These are phyloP conservation scores for Malassezia dermatis DNA, from an alignment of 1,284 basidiomycete genomes.

Conservation along the genomic window DNA sequence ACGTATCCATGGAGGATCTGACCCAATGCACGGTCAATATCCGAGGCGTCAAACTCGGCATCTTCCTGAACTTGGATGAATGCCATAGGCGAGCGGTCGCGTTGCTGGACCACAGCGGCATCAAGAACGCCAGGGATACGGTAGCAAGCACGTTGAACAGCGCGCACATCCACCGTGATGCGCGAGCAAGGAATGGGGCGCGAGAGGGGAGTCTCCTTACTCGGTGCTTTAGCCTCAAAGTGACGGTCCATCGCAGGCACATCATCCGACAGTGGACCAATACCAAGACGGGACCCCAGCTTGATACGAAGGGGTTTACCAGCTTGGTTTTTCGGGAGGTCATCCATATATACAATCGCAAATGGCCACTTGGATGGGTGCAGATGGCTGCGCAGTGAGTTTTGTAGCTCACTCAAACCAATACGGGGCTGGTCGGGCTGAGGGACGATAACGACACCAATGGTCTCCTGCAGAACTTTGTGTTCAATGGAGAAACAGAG, in stretches of 20 bases:
- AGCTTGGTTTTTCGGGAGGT: conserved; percentile 47
- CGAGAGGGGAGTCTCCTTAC: conserved; percentile 43
- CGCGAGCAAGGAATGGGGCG: conserved; percentile 45
- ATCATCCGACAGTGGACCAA: conserved; percentile 45
- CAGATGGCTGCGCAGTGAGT: conserved; percentile 42
- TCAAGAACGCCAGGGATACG: conserved; percentile 47
- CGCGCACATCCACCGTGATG: conserved; percentile 43
- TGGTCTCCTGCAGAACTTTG: conserved; percentile 47
- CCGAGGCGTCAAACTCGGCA: conserved; percentile 45
- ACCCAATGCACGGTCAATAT: conserved; percentile 45
- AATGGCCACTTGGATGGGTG: conserved; percentile 48
- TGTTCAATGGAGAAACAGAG: conserved; percentile 47
- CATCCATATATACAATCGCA: conserved; percentile 47
- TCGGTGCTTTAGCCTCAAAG: conserved; percentile 45
- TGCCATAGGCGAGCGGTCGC: conserved; percentile 44
- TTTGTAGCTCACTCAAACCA: conserved; percentile 45
- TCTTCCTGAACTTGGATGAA: conserved; percentile 48
- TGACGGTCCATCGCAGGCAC: conserved; percentile 45
- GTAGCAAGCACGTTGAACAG: conserved; percentile 47
- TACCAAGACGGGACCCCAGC: conserved; percentile 43
- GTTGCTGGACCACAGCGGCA: conserved; percentile 44
- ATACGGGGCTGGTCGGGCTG: conserved; percentile 45
- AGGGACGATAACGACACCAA: conserved; percentile 47
- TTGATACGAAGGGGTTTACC: conserved; percentile 48
- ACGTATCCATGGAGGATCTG: conserved; percentile 47